These are phyloP conservation scores for Scheffersomyces segobiensis DNA, from an alignment of 1,139 yeast genomes.

Conservation along the genomic window DNA sequence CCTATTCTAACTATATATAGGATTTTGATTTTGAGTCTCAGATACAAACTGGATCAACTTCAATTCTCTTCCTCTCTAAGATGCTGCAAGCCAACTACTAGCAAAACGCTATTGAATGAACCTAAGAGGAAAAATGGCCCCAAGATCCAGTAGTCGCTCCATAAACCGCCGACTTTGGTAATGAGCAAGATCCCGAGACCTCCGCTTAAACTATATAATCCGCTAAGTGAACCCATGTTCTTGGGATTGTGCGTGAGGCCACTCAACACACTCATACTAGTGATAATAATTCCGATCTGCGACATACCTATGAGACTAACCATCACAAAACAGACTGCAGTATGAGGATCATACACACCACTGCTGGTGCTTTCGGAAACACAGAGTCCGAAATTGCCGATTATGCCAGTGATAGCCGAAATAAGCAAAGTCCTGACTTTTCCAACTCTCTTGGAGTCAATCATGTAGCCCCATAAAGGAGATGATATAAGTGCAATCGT, in stretches of 20 bases:
- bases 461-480: constrained; percentile 61
- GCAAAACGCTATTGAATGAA: constrained; percentile 32
- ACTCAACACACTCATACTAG: constrained; percentile 45
- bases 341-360: constrained; percentile 34
- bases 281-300: constrained; percentile 61
- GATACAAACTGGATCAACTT: not conserved
- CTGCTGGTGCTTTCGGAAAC: constrained; percentile 11
- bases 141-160: constrained; percentile 58
- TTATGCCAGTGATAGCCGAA: constrained; percentile 34
- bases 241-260: constrained; percentile 23
- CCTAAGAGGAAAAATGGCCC: constrained; percentile 63
- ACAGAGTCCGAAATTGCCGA: constrained; percentile 37
- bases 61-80: not conserved
- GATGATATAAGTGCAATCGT: constrained; percentile 57
- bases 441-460: constrained; percentile 47
- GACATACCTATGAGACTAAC: constrained; percentile 40
- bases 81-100: constrained; percentile 5
- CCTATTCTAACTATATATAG: not conserved
- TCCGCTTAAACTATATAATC: constrained; percentile 66
- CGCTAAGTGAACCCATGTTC: constrained; percentile 64
- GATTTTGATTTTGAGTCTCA: not conserved
- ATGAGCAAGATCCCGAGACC: constrained; percentile 67
- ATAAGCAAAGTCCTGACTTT: constrained; percentile 24
- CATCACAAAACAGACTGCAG: constrained; percentile 29
- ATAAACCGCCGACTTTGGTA: constrained; percentile 60